Evolutionary conservation across 106 monocot genomes (phyloP).

Genomic region (Platanthera guangdongensis): DNA sequence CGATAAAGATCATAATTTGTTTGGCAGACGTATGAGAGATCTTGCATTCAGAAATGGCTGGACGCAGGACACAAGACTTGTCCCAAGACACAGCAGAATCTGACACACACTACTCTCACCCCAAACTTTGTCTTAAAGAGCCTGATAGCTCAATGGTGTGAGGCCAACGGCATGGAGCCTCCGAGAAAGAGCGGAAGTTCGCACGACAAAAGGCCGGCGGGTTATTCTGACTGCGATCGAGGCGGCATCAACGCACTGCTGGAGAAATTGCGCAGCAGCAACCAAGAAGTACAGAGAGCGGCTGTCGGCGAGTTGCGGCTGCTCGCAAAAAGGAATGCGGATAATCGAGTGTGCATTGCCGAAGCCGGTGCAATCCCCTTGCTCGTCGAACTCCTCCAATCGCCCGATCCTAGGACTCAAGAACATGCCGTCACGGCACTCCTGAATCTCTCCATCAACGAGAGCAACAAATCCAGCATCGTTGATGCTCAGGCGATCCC

Average conservation of each 20-base stretch:
- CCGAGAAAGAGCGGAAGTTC: slow-evolving; percentile 22
- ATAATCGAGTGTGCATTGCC: slow-evolving; percentile 62
- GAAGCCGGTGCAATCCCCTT: slow-evolving; percentile 65
- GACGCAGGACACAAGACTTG: slow-evolving; percentile 70
- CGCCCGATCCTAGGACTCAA: slow-evolving; percentile 62
- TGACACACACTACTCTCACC: slow-evolving; percentile 56
- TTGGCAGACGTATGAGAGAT: slow-evolving; percentile 69
- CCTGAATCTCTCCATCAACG: slow-evolving; percentile 70
- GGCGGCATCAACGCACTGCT: slow-evolving; percentile 28
- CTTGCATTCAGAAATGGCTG: slow-evolving; percentile 79
- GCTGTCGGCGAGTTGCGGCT: slow-evolving; percentile 67
- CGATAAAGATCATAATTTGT: not conserved
- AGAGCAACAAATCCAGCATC: slow-evolving; percentile 52
- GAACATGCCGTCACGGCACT: slow-evolving; percentile 77
- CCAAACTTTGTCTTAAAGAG: slow-evolving; percentile 73
- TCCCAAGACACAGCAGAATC: slow-evolving; percentile 62
- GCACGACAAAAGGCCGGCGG: slow-evolving; percentile 26
- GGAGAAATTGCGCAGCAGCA: slow-evolving; percentile 27
- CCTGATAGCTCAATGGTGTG: slow-evolving; percentile 75
- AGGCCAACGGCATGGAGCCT: slow-evolving; percentile 57
- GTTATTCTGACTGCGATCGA: slow-evolving; percentile 38
- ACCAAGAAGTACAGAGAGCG: slow-evolving; percentile 50
- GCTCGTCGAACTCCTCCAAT: slow-evolving; percentile 43
- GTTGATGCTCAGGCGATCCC: slow-evolving; percentile 44
- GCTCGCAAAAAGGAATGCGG: slow-evolving; percentile 70